phyloP scores from a whole-genome alignment of 2,329 filamentous ascomycete genomes.

The Monosporascus sp. region DNA sequence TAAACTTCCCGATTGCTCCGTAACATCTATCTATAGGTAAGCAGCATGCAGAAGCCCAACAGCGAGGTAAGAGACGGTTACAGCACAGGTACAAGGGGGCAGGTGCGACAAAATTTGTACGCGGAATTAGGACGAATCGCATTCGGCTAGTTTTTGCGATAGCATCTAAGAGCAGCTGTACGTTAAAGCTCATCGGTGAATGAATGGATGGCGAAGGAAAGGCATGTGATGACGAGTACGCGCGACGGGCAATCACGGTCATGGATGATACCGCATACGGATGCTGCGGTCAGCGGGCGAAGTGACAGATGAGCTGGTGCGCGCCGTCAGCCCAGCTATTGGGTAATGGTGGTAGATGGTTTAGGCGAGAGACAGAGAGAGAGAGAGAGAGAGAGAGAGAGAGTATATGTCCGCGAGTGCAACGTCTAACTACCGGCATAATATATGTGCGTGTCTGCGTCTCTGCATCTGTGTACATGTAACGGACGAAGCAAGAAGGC shows the following conservation, averaged over 20 bases:
- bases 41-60: too few relatives aligned
- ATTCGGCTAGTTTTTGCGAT: too few relatives aligned
- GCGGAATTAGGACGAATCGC: too few relatives aligned
- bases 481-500: neutral
- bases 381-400: neutral
- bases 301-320: neutral
- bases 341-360: neutral
- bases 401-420: neutral
- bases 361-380: neutral
- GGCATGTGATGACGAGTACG: too few relatives aligned
- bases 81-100: too few relatives aligned
- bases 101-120: too few relatives aligned
- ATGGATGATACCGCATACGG: neutral
- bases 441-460: neutral
- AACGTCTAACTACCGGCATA: neutral
- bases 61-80: too few relatives aligned
- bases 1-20: neutral
- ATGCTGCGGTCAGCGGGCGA: neutral
- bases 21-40: too few relatives aligned
- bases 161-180: too few relatives aligned
- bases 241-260: too few relatives aligned
- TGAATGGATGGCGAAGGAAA: too few relatives aligned
- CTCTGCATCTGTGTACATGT: neutral
- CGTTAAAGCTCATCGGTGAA: too few relatives aligned
- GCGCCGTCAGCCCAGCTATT: neutral